Conservation (phyloP, 1,284 basidiomycete genomes). For the Mycena citricolor region DNA sequence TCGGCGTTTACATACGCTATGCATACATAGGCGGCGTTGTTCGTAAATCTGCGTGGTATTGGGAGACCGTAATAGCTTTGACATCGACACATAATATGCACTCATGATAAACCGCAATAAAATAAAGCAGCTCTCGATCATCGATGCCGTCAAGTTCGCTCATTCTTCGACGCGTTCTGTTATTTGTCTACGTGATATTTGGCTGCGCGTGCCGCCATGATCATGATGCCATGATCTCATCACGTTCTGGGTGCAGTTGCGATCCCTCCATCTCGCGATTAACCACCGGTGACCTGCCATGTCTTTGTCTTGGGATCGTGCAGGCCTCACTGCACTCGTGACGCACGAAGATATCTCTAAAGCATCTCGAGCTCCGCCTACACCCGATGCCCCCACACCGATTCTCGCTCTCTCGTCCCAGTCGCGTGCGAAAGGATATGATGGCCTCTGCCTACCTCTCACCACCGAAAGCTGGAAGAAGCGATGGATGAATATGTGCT, state of each 20-base stretch:
- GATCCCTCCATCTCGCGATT: no score
- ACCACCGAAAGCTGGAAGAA: conserved; percentile 86
- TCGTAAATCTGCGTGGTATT: no score
- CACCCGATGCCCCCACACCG: conserved; percentile 36
- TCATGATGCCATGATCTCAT: not conserved
- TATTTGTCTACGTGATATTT: conserved; percentile 10
- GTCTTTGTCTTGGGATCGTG: conserved; percentile 23
- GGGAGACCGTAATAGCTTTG: no score
- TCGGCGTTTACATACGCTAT: no score
- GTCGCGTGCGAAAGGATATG: conserved; percentile 59
- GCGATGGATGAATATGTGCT: conserved; percentile 89
- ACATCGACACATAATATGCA: no score
- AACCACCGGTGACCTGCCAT: conserved; percentile 22
- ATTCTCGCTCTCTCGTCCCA: conserved; percentile 50
- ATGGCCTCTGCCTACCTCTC: conserved; percentile 76
- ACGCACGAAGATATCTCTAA: conserved; percentile 41
- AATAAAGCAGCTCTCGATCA: no score
- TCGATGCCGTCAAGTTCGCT: no score
- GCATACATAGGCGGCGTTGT: no score
- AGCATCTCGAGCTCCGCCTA: conserved; percentile 10
- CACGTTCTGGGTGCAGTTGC: conserved; percentile 24
- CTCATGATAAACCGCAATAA: no score
- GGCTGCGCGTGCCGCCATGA: not conserved
- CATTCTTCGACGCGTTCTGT: no score
- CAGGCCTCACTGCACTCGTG: conserved; percentile 37